Percentiles rank a stretch among this genome's conserved stretches.
These are phyloP conservation scores for Acanthamoeba triangularis DNA, from an alignment of 208 protist genomes.

Conservation along the genomic window DNA sequence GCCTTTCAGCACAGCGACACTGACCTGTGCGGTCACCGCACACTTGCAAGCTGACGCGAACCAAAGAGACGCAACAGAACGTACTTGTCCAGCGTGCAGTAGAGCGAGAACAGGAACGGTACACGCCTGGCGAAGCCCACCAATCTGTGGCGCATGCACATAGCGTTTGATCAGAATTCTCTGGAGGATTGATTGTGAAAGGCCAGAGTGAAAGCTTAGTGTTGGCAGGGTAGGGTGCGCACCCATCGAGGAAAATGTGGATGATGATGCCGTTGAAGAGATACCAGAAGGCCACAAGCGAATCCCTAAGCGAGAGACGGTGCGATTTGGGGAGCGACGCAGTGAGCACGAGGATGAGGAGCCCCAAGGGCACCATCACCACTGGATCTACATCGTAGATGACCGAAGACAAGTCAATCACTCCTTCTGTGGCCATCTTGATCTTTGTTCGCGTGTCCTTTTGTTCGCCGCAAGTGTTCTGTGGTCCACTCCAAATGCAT, in stretches of 20 bases:
- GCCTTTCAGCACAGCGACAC: background rate
- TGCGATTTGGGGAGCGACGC: background rate
- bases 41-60: background rate
- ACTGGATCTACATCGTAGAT: slow-evolving; percentile 14
- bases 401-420: slow-evolving; percentile 19
- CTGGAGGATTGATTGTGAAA: too few relatives aligned
- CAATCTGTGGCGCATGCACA: background rate
- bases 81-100: slow-evolving; percentile 55
- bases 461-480: background rate
- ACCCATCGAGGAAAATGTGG: slow-evolving; percentile 65
- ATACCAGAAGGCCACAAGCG: slow-evolving; percentile 23
- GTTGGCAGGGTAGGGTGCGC: background rate
- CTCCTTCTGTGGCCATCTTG: background rate
- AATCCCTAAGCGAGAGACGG: background rate
- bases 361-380: background rate
- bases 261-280: slow-evolving; percentile 64
- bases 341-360: background rate
- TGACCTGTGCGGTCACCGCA: background rate
- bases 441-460: too few relatives aligned
- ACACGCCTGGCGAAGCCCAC: slow-evolving; percentile 17
- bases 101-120: slow-evolving; percentile 25
- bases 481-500: background rate
- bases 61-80: background rate
- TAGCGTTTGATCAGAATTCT: background rate
- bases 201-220: too few relatives aligned